phyloP scores from a whole-genome alignment of 163 green algal genomes.

The Prototheca cutis region DNA sequence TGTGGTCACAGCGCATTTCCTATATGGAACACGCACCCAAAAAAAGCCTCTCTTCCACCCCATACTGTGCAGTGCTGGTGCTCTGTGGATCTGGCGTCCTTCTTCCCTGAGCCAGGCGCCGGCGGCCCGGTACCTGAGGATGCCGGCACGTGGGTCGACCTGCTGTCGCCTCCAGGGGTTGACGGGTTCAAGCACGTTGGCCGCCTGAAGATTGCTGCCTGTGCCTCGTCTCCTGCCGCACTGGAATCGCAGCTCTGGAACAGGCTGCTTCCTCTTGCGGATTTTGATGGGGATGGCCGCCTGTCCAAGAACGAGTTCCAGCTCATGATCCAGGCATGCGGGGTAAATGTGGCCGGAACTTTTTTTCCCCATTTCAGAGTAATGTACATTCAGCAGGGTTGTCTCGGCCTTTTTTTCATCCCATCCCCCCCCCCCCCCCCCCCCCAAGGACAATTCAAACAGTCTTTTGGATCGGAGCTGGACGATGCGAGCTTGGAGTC shows the following conservation, averaged over 20 bases:
- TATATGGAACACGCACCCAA: too few species aligned
- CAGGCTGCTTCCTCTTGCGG: slow-evolving; percentile 26
- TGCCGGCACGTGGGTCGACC: not conserved
- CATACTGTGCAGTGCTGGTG: slow-evolving; percentile 27
- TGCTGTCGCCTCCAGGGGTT: not conserved
- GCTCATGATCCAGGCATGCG: slow-evolving; percentile 21
- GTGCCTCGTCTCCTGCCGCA: not conserved
- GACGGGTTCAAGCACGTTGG: slow-evolving; percentile 3
- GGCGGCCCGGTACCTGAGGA: not conserved
- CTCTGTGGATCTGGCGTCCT: slow-evolving; percentile 24
- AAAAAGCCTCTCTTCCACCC: too few species aligned
- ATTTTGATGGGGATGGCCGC: slow-evolving; percentile 24
- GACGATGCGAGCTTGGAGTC: not conserved
- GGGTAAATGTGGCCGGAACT: too few species aligned
- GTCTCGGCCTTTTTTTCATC: too few species aligned
- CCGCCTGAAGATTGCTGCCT: slow-evolving; percentile 2
- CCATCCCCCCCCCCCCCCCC: not conserved
- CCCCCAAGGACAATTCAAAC: not conserved
- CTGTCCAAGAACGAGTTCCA: slow-evolving; percentile 25
- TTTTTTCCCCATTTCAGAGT: too few species aligned
- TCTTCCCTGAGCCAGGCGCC: slow-evolving; percentile 8
- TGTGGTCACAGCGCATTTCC: too few species aligned
- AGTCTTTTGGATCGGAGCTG: slow-evolving; percentile 17
- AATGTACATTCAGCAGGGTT: too few species aligned
- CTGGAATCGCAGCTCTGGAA: slow-evolving; percentile 35